phyloP scores from a whole-genome alignment of 192 early-diverging fungal genomes.

The Backusella tarrabulga region DNA sequence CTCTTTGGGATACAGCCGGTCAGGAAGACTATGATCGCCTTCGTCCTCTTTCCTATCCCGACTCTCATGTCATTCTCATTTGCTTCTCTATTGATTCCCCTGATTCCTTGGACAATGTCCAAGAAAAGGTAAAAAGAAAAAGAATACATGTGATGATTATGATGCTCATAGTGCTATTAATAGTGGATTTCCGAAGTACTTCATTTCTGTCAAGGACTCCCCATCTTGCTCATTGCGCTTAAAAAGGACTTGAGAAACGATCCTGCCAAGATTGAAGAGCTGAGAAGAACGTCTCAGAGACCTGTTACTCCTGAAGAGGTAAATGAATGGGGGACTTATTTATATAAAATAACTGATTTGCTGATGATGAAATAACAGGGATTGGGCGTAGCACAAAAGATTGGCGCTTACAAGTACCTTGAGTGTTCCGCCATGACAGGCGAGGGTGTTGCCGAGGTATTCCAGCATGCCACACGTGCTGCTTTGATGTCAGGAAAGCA shows the following conservation, averaged over 20 bases:
- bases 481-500: slow-evolving; percentile 10
- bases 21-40: slow-evolving; percentile 97
- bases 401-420: slow-evolving; percentile 77
- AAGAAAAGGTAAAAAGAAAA: slow-evolving; percentile 48
- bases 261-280: slow-evolving; percentile 68
- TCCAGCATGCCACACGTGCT: slow-evolving; percentile 70
- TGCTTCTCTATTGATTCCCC: slow-evolving; percentile 87
- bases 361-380: slow-evolving; percentile 40
- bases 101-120: slow-evolving; percentile 79
- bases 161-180: background rate
- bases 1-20: slow-evolving; percentile 93
- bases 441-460: slow-evolving; percentile 80
- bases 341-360: background rate
- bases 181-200: slow-evolving; percentile 89
- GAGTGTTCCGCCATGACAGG: slow-evolving; percentile 82
- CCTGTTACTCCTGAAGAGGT: slow-evolving; percentile 76
- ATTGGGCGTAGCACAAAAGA: slow-evolving; percentile 63
- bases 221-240: slow-evolving; percentile 81
- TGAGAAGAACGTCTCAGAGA: slow-evolving; percentile 66
- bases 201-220: slow-evolving; percentile 81
- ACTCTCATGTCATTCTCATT: slow-evolving; percentile 89
- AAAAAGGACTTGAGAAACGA: slow-evolving; percentile 90
- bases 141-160: background rate
- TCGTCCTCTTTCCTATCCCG: slow-evolving; percentile 90
- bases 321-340: background rate